Evolutionary conservation across 78 protist genomes (phyloP).

Genomic region (Creolimax fragrantissima): DNA sequence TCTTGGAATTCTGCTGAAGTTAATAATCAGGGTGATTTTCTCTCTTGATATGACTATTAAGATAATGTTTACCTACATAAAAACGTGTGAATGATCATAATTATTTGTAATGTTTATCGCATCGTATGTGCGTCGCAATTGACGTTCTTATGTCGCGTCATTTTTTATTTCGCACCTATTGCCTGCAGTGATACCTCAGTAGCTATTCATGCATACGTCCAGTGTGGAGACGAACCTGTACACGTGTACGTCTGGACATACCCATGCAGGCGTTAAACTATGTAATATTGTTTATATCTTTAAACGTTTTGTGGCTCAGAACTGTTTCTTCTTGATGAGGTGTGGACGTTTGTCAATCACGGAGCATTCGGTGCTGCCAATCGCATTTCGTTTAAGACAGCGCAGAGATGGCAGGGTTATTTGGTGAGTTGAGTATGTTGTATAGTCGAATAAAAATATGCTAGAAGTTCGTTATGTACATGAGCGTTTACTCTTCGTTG

Average conservation of each 20-base stretch:
- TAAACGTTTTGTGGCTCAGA: not conserved
- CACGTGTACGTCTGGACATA: not conserved
- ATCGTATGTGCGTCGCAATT: too few relatives aligned
- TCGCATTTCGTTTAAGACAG: not conserved
- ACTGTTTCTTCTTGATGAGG: not conserved
- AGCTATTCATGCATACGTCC: not conserved
- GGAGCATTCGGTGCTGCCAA: constrained; percentile 2
- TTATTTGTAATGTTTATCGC: too few relatives aligned
- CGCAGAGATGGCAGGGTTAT: not conserved
- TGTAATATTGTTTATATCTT: not conserved
- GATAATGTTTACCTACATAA: too few relatives aligned
- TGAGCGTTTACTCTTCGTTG: too few relatives aligned
- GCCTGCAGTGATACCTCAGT: not conserved
- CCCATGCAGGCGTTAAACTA: not conserved
- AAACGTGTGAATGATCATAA: too few relatives aligned
- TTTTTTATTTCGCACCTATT: not conserved
- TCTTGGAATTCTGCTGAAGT: not conserved
- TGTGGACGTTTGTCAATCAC: not conserved
- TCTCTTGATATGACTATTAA: too few relatives aligned
- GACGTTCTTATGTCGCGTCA: not conserved
- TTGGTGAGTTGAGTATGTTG: not conserved
- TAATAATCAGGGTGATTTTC: not conserved
- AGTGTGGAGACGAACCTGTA: not conserved
- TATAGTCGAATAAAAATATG: too few relatives aligned
- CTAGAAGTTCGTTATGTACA: too few relatives aligned